These are phyloP conservation scores for Ogataea chonburiensis DNA, from an alignment of 805 yeast species.

Conservation along the genomic window DNA sequence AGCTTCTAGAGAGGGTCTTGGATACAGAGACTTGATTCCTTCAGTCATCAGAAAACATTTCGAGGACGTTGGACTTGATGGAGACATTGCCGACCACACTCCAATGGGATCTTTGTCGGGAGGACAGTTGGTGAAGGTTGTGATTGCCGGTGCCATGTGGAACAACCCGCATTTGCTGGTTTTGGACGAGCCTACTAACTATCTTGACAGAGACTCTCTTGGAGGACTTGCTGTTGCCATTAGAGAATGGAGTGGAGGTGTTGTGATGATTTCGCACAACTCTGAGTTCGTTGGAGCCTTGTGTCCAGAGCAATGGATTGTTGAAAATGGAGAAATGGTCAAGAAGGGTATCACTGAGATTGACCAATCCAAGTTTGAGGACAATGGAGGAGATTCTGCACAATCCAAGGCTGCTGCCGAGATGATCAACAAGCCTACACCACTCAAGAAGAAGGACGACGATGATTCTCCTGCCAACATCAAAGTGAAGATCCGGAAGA, in stretches of 20 bases:
- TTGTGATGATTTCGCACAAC: slow-evolving; percentile 97
- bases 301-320: slow-evolving; percentile 98
- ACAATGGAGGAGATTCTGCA: slow-evolving; percentile 56
- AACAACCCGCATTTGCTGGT: slow-evolving; percentile 96
- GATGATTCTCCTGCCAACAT: slow-evolving; percentile 95
- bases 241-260: slow-evolving; percentile 98
- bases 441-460: slow-evolving; percentile 54
- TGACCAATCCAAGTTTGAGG: slow-evolving; percentile 80
- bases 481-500: slow-evolving; percentile 89
- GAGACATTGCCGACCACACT: slow-evolving; percentile 97
- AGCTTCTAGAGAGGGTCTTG: slow-evolving; percentile 98
- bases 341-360: slow-evolving; percentile 78
- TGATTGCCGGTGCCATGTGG: slow-evolving; percentile 99
- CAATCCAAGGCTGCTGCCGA: slow-evolving; percentile 44
- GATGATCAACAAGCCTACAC: slow-evolving; percentile 46
- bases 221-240: slow-evolving; percentile 98
- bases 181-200: slow-evolving; percentile 97
- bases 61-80: slow-evolving; percentile 95
- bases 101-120: slow-evolving; percentile 96
- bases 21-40: slow-evolving; percentile 92
- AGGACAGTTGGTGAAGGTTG: slow-evolving; percentile 97
- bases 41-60: slow-evolving; percentile 93
- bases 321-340: slow-evolving; percentile 86
- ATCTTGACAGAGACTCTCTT: slow-evolving; percentile 94
- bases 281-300: slow-evolving; percentile 95